A percentile compares a stretch with the other conserved stretches of the same genome.
Conservation (phyloP, 192 early-diverging fungal species). For the Phlyctochytrium arcticum region DNA sequence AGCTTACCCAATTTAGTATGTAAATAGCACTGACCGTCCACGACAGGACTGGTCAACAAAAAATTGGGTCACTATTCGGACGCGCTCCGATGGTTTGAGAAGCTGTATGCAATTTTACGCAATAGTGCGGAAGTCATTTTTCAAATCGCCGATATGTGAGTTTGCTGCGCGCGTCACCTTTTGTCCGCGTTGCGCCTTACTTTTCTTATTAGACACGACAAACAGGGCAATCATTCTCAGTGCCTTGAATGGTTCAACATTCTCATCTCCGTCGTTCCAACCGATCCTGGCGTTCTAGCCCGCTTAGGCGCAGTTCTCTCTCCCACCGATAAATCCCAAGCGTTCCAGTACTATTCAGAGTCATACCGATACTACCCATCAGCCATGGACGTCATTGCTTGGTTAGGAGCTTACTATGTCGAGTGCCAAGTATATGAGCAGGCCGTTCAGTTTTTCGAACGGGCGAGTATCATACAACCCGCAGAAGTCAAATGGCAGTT, state of each 20-base stretch:
- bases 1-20: not conserved
- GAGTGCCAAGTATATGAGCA: constrained; percentile 61
- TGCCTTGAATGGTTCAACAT: constrained; percentile 63
- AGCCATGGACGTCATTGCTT: constrained; percentile 51
- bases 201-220: constrained; percentile 39
- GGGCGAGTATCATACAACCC: constrained; percentile 47
- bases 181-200: not conserved
- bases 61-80: constrained; percentile 32
- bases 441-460: constrained; percentile 56
- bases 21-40: not conserved
- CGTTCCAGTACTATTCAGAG: constrained; percentile 62
- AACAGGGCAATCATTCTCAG: constrained; percentile 41
- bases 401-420: constrained; percentile 61
- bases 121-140: constrained; percentile 55
- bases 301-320: constrained; percentile 47
- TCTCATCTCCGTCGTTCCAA: constrained; percentile 56
- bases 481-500: constrained; percentile 54
- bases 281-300: constrained; percentile 52
- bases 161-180: not conserved
- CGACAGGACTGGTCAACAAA: constrained; percentile 44
- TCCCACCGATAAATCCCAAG: constrained; percentile 54
- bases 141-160: constrained; percentile 59
- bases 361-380: constrained; percentile 59
- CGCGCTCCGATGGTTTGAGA: constrained; percentile 52
- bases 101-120: constrained; percentile 53